phyloP scores from a whole-genome alignment of 371 early-diverging fungal genomes.

The Rhizomucor pusillus region DNA sequence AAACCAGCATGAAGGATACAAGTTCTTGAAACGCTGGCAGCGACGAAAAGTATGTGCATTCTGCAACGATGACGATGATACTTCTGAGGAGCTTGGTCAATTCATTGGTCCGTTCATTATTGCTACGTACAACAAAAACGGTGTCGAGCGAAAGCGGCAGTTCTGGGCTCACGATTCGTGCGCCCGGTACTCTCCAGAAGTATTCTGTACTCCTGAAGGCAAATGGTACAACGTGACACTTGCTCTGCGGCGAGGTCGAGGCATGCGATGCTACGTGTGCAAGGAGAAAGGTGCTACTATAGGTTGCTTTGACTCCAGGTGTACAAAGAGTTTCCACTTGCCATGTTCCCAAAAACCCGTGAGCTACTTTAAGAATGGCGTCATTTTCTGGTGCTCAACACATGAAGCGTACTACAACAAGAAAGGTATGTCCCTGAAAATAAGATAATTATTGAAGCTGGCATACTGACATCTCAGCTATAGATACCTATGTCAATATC shows the following conservation, averaged over 20 bases:
- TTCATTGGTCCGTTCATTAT: conserved; percentile 64
- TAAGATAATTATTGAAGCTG: not conserved
- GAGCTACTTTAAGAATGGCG: conserved; percentile 72
- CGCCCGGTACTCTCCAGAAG: conserved; percentile 85
- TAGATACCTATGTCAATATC: conserved; percentile 67
- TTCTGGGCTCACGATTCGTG: conserved; percentile 90
- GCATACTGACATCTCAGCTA: too few relatives aligned
- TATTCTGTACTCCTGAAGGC: conserved; percentile 63
- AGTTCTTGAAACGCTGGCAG: conserved; percentile 49
- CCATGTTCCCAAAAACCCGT: conserved; percentile 75
- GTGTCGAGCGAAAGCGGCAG: conserved; percentile 49
- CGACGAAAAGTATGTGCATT: conserved; percentile 67
- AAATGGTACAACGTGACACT: conserved; percentile 85
- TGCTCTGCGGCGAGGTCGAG: conserved; percentile 75
- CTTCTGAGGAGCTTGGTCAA: conserved; percentile 44
- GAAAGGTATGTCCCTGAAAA: conserved; percentile 34
- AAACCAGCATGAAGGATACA: conserved; percentile 42
- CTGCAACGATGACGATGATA: conserved; percentile 74
- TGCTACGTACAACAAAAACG: conserved; percentile 38
- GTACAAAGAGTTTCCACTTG: conserved; percentile 81
- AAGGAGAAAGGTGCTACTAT: conserved; percentile 85
- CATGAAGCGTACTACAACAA: conserved; percentile 65
- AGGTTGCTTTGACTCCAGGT: conserved; percentile 86
- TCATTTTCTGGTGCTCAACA: conserved; percentile 82
- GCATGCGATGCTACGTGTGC: conserved; percentile 74